Evolutionary conservation across 2,329 filamentous ascomycete species (phyloP).

Genomic region (Aspergillus ochraceus): DNA sequence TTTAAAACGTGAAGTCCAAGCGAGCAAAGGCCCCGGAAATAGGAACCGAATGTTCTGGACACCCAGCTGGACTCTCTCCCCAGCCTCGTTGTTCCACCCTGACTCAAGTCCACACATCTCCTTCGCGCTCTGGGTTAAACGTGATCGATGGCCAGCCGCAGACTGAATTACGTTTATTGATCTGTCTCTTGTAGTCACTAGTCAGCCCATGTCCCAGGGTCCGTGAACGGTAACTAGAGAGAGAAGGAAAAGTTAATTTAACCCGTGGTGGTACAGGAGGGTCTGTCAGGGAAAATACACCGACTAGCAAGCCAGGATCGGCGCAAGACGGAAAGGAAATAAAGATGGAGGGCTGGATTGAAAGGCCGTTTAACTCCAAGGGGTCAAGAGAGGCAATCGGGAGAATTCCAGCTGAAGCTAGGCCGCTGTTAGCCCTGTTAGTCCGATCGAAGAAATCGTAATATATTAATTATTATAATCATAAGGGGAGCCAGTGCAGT

Average conservation of each 20-base stretch:
- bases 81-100: conserved; percentile 4
- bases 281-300: neutral
- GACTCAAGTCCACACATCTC: neutral
- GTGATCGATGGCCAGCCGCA: conserved; percentile 19
- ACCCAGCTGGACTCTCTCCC: neutral
- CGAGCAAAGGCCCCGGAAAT: conserved; percentile 8
- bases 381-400: neutral
- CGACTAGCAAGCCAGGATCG: neutral
- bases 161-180: neutral
- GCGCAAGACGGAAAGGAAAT: neutral
- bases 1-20: neutral
- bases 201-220: neutral
- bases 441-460: neutral
- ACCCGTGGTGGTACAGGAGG: neutral
- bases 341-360: neutral
- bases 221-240: neutral
- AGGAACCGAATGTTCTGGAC: conserved; percentile 21
- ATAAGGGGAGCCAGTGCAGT: neutral
- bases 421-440: conserved; percentile 2
- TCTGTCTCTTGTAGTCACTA: neutral
- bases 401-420: neutral
- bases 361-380: neutral
- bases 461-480: neutral
- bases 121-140: conserved; percentile 3
- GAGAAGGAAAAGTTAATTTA: neutral